Base-by-base conservation (phyloP, 805 yeast genomes). In the Wickerhamomyces strasburgensis region DNA sequence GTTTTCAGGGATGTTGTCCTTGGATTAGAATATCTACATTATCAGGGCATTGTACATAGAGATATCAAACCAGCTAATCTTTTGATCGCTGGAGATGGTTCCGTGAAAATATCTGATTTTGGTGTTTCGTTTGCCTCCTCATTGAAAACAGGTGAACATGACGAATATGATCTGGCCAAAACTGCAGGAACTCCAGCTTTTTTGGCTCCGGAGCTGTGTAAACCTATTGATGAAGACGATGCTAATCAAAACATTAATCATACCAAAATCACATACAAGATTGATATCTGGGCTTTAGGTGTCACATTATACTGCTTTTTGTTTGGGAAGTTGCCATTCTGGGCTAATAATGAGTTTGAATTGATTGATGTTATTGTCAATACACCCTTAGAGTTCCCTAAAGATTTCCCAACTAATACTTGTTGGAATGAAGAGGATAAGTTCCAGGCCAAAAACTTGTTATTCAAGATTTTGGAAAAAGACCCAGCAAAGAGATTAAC, bases 121-220 rank as follows among this genome's bases (percentile, higher is more conserved):
- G 98, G 98, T 17, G 95, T 93, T 11, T 86, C 96, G 1, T 84
- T 85, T 60, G 87, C 90, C 1, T 57, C 69, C 3, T 51, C 65
- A 3, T 47, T 58, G 32, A 42, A 48, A 13, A 55, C 51, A 15
- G 68, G 62, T 19, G 78, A 75, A 34, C 76, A 73, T 18, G 68
- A 74, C 46, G 96, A 88, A 44, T 65, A 79, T 38, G 97, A 90
- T 50, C 67, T 90, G 43, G 94, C 96, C 2, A 90, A 89, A 59
- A 90, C 98, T 0, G 98, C 95, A 0, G 98, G 98, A 5, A 90
- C 98, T 0, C 98, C 98, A 2, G 97, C 96, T 0, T 90, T 90
- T 58, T 81, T 88, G 52, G 95, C 98, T 0, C 96, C 96, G 0
- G 99, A 93, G 57, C 68, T 89, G 32, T 89, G 96, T 55, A 70